Base-by-base conservation (phyloP, 176 grass and related monocot genomes). In the Avena sativa region DNA sequence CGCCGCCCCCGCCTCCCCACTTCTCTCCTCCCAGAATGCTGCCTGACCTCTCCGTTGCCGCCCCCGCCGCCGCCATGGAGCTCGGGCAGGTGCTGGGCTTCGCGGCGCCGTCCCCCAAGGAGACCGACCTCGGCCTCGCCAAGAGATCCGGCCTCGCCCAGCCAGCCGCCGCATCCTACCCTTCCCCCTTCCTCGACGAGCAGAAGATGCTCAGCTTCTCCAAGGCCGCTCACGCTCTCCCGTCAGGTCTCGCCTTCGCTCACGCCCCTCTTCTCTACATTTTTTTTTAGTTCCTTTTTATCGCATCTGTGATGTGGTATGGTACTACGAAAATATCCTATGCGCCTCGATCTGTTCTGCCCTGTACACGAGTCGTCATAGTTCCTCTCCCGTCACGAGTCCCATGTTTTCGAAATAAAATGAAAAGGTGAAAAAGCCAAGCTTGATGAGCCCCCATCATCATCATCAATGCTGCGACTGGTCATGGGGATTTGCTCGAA, bases 181-280 rank as follows among this genome's bases (percentile, higher is more conserved):
- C 87, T 1, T 86, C 78, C 43, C 89, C 85, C 58, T 89, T 91
- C 81, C 87, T 89, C 12, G 89, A 94, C 71, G 78, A 91, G 55
- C 84, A 85, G 81, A 89, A 92, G 79, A 94, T 94, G 66, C 87
- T 94, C 80, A 79, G 89, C 6, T 94, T 89, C 87, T 85, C 89
- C 77, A 90, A 87, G 80, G 86, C 79, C 71, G 79, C 83, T 47
- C 58, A 64, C 3, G 46, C 83, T 74, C 81, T 84, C 62, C 71
- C 87, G 6, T 69, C 88, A 87, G 92, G 89, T 89, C 72, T 55
- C 63, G 60, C 34, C 63, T 48, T 72, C 12, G 2, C 15, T 55
- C 53, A 3, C 73, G 16, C 14, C 7, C 46, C 0, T 49, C 28
- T 17, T 3, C 40, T 43, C 40, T 43, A 43, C 40, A 30, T 30